Evolutionary conservation across 306 rosid genomes (phyloP), one percentile per base, ranked within the genome.

Genomic region (Ceratonia siliqua): DNA sequence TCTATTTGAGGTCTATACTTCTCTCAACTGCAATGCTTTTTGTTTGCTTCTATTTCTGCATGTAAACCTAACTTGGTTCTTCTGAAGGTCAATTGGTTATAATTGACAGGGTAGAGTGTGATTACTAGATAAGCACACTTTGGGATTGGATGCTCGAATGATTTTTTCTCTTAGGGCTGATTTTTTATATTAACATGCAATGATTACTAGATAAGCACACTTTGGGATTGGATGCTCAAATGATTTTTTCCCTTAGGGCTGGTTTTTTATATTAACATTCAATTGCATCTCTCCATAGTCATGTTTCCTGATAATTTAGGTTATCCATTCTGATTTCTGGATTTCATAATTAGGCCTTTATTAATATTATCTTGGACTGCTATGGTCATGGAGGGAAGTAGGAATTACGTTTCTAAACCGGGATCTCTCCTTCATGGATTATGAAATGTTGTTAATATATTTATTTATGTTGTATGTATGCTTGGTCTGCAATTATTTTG

Each of bases 1-100:
- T 80, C 83, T 94, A 53, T 94, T 91, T 65, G 98, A 94, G 97
- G 98, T 94, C 71, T 36, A 67, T 57, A 55, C 74, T 80, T 67
- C 57, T 70, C 74, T 78, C 68, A 48, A 28, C 25, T 65, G 21
- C 52, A 54, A 42, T 68, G 7, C 14, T 24, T 53, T 52, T 11
- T 41, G n/a, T 20, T 67, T 72, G 14, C 46, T 52, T 28, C 3
- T 39, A 46, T 56, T 50, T 66, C 61, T 46, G 32, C 56, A 36
- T 28, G 55, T 27, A 10, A 64, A 33, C 48, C 45, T 20, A 33
- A 65, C 12, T 12, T 43, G 38, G 22, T 65, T 72, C 59, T 53
- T 64, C 11, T 11, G 27, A 79, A n/a, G 55, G 27, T 72, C 45
- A 42, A 33, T 62, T 32, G n/a, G 18, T 73, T 41, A 65, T 41